phyloP scores from a whole-genome alignment of 257 asterid species.

The Penstemon newberryi region DNA sequence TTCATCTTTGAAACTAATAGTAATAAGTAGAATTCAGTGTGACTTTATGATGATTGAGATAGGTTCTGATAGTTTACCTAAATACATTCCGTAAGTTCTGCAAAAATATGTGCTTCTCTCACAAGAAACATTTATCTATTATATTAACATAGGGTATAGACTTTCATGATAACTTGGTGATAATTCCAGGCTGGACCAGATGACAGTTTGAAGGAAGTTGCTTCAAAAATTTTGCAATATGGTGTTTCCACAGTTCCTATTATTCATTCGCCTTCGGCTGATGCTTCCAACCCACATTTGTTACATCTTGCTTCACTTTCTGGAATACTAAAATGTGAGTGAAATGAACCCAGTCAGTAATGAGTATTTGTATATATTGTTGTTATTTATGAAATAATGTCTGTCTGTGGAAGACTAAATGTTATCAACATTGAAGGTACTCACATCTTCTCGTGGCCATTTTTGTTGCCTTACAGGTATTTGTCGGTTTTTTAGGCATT shows the following conservation, averaged over 20 bases:
- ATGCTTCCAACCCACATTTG: constrained; percentile 71
- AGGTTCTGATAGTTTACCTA: neutral
- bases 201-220: constrained; percentile 75
- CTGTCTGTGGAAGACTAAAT: constrained; percentile 11
- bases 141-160: constrained; percentile 9
- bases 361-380: neutral
- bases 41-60: constrained; percentile 20
- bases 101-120: constrained; percentile 1
- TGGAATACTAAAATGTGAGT: constrained; percentile 76
- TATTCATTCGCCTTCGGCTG: constrained; percentile 61
- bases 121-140: constrained; percentile 21
- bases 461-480: constrained; percentile 57
- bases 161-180: constrained; percentile 28
- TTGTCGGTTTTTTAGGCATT: constrained; percentile 75
- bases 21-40: neutral
- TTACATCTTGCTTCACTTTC: constrained; percentile 90
- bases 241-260: constrained; percentile 79
- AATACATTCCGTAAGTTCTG: neutral
- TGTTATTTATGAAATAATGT: neutral
- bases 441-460: constrained; percentile 1
- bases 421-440: neutral
- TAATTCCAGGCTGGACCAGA: constrained; percentile 86
- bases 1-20: constrained; percentile 11
- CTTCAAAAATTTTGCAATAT: constrained; percentile 72
- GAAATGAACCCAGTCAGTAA: constrained; percentile 5